Conservation (phyloP, 176 grass and related monocot genomes). For the Oryza officinalis region DNA sequence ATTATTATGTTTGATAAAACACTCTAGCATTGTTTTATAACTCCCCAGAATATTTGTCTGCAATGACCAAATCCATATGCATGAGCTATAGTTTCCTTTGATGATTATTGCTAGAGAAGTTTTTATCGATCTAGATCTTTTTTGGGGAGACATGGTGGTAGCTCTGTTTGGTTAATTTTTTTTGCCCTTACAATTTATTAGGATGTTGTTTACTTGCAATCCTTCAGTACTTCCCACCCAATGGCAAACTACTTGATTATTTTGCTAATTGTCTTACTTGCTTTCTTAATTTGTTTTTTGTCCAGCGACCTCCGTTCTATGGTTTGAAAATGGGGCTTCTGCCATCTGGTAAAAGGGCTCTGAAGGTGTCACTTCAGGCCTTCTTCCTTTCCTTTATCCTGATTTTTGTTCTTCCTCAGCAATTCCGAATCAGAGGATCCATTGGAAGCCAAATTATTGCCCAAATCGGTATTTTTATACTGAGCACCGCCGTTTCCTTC, state of each 20-base stretch:
- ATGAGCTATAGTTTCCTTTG: slow-evolving; percentile 4
- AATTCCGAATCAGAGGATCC: slow-evolving; percentile 59
- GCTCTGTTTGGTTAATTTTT: slow-evolving; percentile 18
- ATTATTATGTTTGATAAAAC: neutral
- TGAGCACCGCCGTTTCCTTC: slow-evolving; percentile 51
- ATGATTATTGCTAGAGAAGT: neutral
- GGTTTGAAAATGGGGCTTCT: slow-evolving; percentile 83
- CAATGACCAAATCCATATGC: slow-evolving; percentile 8
- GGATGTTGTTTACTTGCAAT: slow-evolving; percentile 1
- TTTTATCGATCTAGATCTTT: neutral
- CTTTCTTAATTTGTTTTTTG: slow-evolving; percentile 23
- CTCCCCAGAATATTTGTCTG: neutral
- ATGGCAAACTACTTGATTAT: neutral
- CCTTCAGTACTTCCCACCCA: neutral
- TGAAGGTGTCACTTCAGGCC: slow-evolving; percentile 68
- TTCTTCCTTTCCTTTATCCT: slow-evolving; percentile 53
- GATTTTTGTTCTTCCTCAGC: slow-evolving; percentile 51
- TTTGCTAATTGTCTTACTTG: neutral
- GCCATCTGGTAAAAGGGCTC: slow-evolving; percentile 64
- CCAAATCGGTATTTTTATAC: slow-evolving; percentile 62
- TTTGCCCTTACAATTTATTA: slow-evolving; percentile 6
- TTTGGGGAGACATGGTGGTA: neutral
- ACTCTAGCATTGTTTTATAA: neutral
- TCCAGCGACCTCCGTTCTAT: slow-evolving; percentile 92
- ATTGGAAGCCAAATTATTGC: slow-evolving; percentile 52